These are phyloP conservation scores for Fusarium guadeloupense DNA, from an alignment of 2,329 filamentous ascomycete genomes.

Conservation along the genomic window DNA sequence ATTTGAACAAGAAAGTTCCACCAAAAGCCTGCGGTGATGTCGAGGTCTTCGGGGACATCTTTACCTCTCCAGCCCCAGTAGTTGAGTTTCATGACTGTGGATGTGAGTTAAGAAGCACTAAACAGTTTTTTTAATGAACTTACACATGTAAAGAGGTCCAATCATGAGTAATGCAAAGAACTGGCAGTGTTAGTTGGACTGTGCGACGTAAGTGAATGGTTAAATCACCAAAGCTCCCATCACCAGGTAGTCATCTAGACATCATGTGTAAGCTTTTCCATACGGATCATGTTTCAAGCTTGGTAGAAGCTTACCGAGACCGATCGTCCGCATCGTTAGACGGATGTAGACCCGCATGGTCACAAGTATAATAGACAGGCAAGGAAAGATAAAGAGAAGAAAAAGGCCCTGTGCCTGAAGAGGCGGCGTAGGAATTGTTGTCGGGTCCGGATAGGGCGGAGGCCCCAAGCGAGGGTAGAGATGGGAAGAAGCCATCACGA, in stretches of 20 bases:
- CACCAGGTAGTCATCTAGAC: conserved; percentile 26
- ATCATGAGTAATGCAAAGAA: conserved; percentile 31
- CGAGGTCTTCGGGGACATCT: conserved; percentile 35
- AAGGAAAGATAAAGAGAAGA: conserved; percentile 47
- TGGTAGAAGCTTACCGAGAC: conserved; percentile 28
- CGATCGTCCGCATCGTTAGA: conserved; percentile 41
- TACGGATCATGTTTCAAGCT: not conserved
- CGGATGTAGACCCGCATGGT: conserved; percentile 43
- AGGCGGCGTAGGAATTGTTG: conserved; percentile 46
- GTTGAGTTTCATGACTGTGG: conserved; percentile 44
- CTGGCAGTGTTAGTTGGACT: conserved; percentile 1
- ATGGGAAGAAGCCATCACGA: conserved; percentile 10
- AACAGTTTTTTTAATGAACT: not conserved
- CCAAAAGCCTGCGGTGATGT: conserved; percentile 37
- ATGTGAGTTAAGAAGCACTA: rapidly evolving
- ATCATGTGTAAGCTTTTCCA: not conserved
- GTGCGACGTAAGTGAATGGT: rapidly evolving
- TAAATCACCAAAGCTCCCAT: conserved; percentile 17
- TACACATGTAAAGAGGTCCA: conserved; percentile 32
- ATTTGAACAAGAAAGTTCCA: conserved; percentile 54
- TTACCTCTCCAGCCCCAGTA: conserved; percentile 45
- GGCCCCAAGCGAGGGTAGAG: conserved; percentile 25
- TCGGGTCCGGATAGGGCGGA: conserved; percentile 38
- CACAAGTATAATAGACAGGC: conserved; percentile 42
- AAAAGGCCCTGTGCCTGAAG: conserved; percentile 45